Conservation (phyloP, 1,284 basidiomycete genomes). For the Trametes pubescens region DNA sequence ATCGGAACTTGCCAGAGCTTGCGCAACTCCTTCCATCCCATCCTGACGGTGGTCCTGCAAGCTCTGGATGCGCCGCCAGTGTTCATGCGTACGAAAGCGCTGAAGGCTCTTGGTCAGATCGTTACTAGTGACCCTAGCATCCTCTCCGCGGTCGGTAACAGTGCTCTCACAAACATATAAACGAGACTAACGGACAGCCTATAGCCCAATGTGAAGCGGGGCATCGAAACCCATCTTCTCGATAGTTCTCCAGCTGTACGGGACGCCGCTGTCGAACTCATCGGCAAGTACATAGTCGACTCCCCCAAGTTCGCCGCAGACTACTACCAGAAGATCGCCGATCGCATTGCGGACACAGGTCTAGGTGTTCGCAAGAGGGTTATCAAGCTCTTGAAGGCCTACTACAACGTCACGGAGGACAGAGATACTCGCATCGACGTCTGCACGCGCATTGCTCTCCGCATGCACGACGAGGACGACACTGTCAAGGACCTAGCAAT, state of each 20-base stretch:
- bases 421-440: constrained; percentile 78
- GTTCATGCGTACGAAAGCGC: constrained; percentile 89
- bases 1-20: constrained; percentile 80
- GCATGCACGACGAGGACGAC: constrained; percentile 93
- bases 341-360: constrained; percentile 94
- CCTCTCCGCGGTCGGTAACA: constrained; percentile 67
- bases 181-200: constrained; percentile 1
- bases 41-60: constrained; percentile 78
- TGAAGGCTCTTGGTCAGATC: constrained; percentile 86
- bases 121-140: constrained; percentile 88
- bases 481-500: constrained; percentile 91
- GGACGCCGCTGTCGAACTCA: constrained; percentile 94
- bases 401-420: constrained; percentile 75
- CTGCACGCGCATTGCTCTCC: constrained; percentile 81
- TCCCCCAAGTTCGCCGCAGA: constrained; percentile 84
- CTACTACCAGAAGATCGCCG: constrained; percentile 88
- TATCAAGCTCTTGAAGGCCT: constrained; percentile 89
- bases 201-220: constrained; percentile 76
- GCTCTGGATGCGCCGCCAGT: constrained; percentile 85
- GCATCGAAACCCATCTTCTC: constrained; percentile 88
- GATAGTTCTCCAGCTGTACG: constrained; percentile 94
- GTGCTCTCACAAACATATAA: background rate
- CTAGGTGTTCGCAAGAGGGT: constrained; percentile 94
- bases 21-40: constrained; percentile 80
- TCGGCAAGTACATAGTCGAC: constrained; percentile 94